Conservation (phyloP, 164 flowering plant genomes). For the Berberis thunbergii region DNA sequence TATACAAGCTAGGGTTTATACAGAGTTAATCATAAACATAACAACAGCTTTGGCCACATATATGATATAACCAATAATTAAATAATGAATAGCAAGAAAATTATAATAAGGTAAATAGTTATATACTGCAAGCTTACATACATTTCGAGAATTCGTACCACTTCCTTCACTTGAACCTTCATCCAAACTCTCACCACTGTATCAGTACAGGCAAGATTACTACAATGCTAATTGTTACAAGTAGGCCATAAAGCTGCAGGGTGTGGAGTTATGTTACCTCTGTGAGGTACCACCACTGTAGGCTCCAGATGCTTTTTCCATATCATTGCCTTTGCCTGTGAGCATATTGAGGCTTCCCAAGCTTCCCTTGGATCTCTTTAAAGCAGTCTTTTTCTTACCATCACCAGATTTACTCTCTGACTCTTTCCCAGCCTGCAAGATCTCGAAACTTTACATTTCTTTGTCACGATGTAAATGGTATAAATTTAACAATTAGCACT, state of each 20-base stretch:
- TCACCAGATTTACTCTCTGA: slow-evolving; percentile 22
- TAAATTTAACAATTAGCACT: too few species aligned
- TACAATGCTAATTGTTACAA: not conserved
- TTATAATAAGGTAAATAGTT: not conserved
- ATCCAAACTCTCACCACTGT: slow-evolving; percentile 24
- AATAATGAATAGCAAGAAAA: not conserved
- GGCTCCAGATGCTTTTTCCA: slow-evolving; percentile 32
- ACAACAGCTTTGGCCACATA: not conserved
- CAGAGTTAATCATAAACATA: not conserved
- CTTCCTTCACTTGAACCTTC: slow-evolving; percentile 31
- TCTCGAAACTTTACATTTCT: slow-evolving; percentile 10
- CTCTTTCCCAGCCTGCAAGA: slow-evolving; percentile 15
- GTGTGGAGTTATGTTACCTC: slow-evolving; percentile 12
- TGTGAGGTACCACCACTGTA: slow-evolving; percentile 21
- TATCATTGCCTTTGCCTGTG: slow-evolving; percentile 31
- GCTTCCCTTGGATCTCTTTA: slow-evolving; percentile 33
- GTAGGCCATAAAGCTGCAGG: not conserved
- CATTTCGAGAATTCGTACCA: slow-evolving; percentile 23
- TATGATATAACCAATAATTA: not conserved
- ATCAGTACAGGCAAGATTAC: slow-evolving; percentile 7
- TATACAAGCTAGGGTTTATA: too few species aligned
- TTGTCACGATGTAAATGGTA: too few species aligned
- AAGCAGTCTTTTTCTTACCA: slow-evolving; percentile 15
- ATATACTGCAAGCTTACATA: slow-evolving; percentile 5
- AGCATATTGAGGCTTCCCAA: slow-evolving; percentile 45